These are phyloP conservation scores for Ceratobasidium sp. DNA, from an alignment of 1,284 basidiomycete genomes.

Conservation along the genomic window DNA sequence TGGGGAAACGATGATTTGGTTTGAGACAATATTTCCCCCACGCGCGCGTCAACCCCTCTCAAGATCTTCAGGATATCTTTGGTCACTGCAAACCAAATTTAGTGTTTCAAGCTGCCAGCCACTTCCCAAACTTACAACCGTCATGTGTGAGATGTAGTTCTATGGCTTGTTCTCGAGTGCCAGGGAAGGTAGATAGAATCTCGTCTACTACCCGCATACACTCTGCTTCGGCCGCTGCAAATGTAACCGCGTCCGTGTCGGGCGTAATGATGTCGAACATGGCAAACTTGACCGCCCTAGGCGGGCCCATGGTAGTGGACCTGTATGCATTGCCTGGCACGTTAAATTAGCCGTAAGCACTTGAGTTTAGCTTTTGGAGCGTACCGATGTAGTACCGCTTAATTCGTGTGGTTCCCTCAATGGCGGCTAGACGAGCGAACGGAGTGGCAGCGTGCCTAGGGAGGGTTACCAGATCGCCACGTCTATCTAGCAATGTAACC, in stretches of 20 bases:
- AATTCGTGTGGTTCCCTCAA: slow-evolving; percentile 80
- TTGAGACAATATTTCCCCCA: slow-evolving; percentile 67
- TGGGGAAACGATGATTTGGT: slow-evolving; percentile 74
- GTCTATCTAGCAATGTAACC: slow-evolving; percentile 82
- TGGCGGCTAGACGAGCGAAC: slow-evolving; percentile 87
- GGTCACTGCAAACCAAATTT: slow-evolving; percentile 14
- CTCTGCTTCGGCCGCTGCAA: slow-evolving; percentile 74
- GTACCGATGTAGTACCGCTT: slow-evolving; percentile 90
- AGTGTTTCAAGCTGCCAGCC: neutral
- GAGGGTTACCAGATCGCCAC: slow-evolving; percentile 84
- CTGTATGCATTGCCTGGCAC: slow-evolving; percentile 44
- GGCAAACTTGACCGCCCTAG: slow-evolving; percentile 76
- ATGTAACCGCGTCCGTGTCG: slow-evolving; percentile 70
- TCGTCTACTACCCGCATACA: slow-evolving; percentile 75
- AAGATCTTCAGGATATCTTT: slow-evolving; percentile 23
- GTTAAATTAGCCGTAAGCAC: neutral
- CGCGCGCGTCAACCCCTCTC: slow-evolving; percentile 24
- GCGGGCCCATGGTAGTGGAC: slow-evolving; percentile 66
- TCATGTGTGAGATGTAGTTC: slow-evolving; percentile 38
- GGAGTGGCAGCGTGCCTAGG: slow-evolving; percentile 83
- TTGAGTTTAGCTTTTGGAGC: slow-evolving; percentile 17
- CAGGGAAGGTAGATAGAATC: slow-evolving; percentile 76
- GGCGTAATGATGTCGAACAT: slow-evolving; percentile 84
- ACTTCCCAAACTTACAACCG: slow-evolving; percentile 20
- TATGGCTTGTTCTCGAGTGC: slow-evolving; percentile 54